Evolutionary conservation across 225 moss, liverwort and hornwort species (phyloP), one percentile per base, ranked within the genome.

Genomic region (Ulota crispa): DNA sequence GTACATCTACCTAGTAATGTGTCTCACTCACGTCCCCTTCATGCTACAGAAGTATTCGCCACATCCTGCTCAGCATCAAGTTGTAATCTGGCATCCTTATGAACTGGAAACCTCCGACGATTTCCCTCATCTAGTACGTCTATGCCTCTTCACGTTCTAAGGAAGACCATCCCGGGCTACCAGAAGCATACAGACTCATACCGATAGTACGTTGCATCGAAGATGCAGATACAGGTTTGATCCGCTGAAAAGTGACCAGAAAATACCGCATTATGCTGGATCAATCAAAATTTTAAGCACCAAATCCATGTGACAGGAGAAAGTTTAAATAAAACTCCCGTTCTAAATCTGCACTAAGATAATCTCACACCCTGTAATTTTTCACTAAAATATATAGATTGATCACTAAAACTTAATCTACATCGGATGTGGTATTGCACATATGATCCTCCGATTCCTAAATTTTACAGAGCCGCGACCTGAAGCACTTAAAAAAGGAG

Each of bases 281-380:
- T 76, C 28, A 79, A 75, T 59, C 64, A 59, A 57, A 65, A 59
- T 30, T 65, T 31, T 7, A 83, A 74, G 83, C 67, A 77, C 66
- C 77, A 77, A 87, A 67, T 77, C 67, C 77, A 77, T 73, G 68
- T 60, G 73, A 73, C 28, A 63, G 67, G 68, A 80, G 53, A 64
- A 75, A 70, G 30, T 39, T 79, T 45, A 75, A 79, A 79, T 56
- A 50, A 45, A 80, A 80, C 78, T 71, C 71, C 71, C 41, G 39
- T 71, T 79, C 71, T 72, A 66, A 72, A 80, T 76, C 67, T 83
- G 76, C 83, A 81, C 81, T 73, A 56, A 4, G 32, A 68, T 69
- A 47, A 77, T 63, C 68, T 73, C 74, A 50, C 74, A 61, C 52
- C 81, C 68, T 64, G 15, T 36, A 64, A 26, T 34, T 64, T 73